Conservation (phyloP, 371 early-diverging fungal species). For the Saksenaea oblongispora region DNA sequence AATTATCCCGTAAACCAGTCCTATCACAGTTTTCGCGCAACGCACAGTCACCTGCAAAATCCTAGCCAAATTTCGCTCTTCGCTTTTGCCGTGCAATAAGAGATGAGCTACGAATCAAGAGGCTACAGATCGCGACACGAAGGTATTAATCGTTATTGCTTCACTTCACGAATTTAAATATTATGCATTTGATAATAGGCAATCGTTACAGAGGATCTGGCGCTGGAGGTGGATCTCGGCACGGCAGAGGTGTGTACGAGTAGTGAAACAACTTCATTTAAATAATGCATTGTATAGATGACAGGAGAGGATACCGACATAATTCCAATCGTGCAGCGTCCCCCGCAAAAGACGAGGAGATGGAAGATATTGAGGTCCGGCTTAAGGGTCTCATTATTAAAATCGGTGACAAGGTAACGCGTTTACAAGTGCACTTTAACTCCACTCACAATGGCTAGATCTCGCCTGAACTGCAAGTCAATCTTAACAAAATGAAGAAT, state of each 20-base stretch:
- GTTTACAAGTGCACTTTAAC: neutral
- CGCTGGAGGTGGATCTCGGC: slow-evolving; percentile 15
- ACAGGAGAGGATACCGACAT: slow-evolving; percentile 24
- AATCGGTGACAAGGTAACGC: slow-evolving; percentile 73
- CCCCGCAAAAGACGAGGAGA: slow-evolving; percentile 49
- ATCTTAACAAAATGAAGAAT: slow-evolving; percentile 69
- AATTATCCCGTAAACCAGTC: too few species aligned
- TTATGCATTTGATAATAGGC: neutral
- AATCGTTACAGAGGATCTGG: slow-evolving; percentile 18
- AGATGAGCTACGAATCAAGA: slow-evolving; percentile 43
- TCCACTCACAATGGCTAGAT: slow-evolving; percentile 31
- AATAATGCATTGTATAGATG: slow-evolving; percentile 14
- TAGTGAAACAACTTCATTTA: neutral
- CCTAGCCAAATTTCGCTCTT: neutral
- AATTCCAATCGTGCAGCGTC: slow-evolving; percentile 25
- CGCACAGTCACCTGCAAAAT: too few species aligned
- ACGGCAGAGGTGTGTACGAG: slow-evolving; percentile 18
- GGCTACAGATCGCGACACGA: slow-evolving; percentile 40
- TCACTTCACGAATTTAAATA: slow-evolving; percentile 6
- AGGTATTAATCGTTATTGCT: slow-evolving; percentile 11
- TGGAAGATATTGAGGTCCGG: slow-evolving; percentile 68
- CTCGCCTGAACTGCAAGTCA: slow-evolving; percentile 58
- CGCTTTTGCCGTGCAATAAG: neutral
- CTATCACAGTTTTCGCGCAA: too few species aligned
- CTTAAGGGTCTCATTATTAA: slow-evolving; percentile 74